Evolutionary conservation across 2,329 filamentous ascomycete species (phyloP), one percentile per base, ranked within the genome.

Genomic region (Fusarium transvaalense): DNA sequence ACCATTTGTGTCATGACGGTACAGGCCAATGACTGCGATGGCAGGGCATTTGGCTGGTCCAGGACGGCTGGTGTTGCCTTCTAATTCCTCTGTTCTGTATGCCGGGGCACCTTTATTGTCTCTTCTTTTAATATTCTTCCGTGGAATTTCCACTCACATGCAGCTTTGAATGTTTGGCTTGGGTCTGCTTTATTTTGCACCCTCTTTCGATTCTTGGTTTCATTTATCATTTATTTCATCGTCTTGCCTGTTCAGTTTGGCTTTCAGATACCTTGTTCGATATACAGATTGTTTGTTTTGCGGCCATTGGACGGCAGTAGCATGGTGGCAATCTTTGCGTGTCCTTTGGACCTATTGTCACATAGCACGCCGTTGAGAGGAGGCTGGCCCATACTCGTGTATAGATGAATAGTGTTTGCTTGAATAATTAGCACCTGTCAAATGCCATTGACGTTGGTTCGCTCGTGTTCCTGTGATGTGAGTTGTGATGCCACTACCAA

Each of bases 211-310:
- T 67, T 75, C 69, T 71, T 67, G 62, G 64, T 64, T 64, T 71
- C 61, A 72, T 68, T 52, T 71, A 67, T 66, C 42, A 37, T 66
- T 59, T 69, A 39, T 45, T 54, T 37, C 72, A 45, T 45, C 66
- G 71, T 50, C 58, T 68, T 54, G 62, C 64, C 68, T 73, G 57
- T 66, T 66, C 71, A 29, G 55, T 47, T 69, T 68, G 72, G 75
- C 73, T 79, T 76, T 80, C 82, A 83, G 83, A 86, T 86, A 86
- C 85, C 84, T 87, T 87, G 85, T 87, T 86, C 84, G 81, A 86
- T 84, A 85, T 84, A 85, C 78, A 79, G 76, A 80, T 74, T 78
- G 73, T 63, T 71, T 69, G 73, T 65, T 75, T 72, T 67, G 70
- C 53, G 69, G 72, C 72, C 66, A 72, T 59, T 63, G 61, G 56